Evolutionary conservation across 129 eudicot species (phyloP).

Genomic region (Flaveria robusta): DNA sequence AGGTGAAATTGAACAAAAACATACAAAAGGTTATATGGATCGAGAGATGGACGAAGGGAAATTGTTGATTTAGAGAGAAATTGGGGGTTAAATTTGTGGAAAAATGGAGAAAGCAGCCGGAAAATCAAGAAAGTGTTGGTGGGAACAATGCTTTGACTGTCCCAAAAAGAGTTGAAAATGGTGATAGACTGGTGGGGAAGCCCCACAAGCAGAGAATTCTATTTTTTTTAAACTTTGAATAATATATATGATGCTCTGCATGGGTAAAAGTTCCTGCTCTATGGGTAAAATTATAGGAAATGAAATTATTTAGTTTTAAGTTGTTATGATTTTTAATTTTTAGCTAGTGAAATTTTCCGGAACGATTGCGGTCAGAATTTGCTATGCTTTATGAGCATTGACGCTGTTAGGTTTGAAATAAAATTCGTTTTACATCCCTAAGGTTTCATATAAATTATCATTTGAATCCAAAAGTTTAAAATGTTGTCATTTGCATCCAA

Average conservation of each 20-base stretch:
- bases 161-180: constrained; percentile 29
- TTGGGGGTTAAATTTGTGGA: constrained; percentile 24
- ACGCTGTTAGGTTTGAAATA: no score
- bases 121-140: constrained; percentile 22
- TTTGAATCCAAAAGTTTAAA: no score
- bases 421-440: no score
- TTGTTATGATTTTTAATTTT: no score
- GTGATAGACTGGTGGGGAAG: background rate
- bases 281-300: background rate
- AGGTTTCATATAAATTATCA: no score
- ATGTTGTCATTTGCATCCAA: no score
- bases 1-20: background rate
- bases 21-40: constrained; percentile 18
- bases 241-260: background rate
- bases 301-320: no score
- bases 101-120: constrained; percentile 1
- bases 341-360: no score
- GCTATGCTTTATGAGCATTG: no score
- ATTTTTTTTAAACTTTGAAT: background rate
- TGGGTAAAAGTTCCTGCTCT: background rate
- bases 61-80: constrained; percentile 11
- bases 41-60: background rate
- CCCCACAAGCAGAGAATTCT: constrained; percentile 1
- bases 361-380: no score
- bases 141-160: constrained; percentile 37